phyloP scores from a whole-genome alignment of 495 filamentous ascomycete species.

The Trypethelium eluteriae region DNA sequence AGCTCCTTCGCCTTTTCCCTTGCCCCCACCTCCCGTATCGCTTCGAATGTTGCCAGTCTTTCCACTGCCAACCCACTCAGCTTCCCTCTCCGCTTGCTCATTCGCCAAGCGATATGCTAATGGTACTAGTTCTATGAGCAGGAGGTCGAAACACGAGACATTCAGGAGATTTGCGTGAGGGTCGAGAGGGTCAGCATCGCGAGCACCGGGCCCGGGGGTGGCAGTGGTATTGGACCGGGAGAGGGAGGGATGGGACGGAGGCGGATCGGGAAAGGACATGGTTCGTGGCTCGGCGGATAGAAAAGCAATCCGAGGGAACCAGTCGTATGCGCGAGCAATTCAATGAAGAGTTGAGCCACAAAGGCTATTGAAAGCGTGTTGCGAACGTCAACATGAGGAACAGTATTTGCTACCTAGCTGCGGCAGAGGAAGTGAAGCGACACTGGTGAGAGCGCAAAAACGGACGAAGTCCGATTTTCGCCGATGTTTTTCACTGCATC shows the following conservation, averaged over 20 bases:
- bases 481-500: background rate
- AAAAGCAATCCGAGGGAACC: background rate
- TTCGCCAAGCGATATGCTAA: constrained; percentile 75
- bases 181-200: background rate
- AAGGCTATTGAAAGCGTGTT: background rate
- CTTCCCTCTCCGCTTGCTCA: constrained; percentile 38
- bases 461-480: background rate
- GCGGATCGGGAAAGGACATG: constrained; percentile 7
- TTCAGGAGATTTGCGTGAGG: constrained; percentile 9
- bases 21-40: constrained; percentile 7
- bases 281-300: background rate
- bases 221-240: background rate
- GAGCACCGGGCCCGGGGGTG: background rate
- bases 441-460: background rate
- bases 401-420: background rate
- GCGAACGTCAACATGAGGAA: background rate
- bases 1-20: background rate
- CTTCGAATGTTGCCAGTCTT: constrained; percentile 16
- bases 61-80: background rate
- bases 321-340: no score
- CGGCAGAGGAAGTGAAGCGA: no score
- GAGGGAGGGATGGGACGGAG: constrained; percentile 3
- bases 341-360: background rate
- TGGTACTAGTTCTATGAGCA: constrained; percentile 93
- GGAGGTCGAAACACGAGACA: constrained; percentile 56